Evolutionary conservation across 495 filamentous ascomycete species (phyloP).

Genomic region (Tuber indicum): DNA sequence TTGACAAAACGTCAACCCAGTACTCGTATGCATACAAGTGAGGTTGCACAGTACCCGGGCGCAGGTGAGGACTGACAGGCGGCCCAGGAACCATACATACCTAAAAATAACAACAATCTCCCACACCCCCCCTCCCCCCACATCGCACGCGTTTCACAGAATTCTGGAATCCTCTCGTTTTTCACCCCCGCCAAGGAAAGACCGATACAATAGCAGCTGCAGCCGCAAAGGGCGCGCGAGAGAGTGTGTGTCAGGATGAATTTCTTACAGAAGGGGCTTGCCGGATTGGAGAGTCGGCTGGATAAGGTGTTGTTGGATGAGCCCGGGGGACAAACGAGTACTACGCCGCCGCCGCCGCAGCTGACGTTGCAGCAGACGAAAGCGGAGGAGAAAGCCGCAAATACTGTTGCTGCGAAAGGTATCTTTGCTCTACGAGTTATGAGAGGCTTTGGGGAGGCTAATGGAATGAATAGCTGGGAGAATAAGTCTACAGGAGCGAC

Average conservation of each 20-base stretch:
- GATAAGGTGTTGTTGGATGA: slow-evolving; percentile 86
- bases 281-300: slow-evolving; percentile 84
- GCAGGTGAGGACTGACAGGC: background rate
- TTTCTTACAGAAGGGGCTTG: slow-evolving; percentile 85
- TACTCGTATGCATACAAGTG: too few relatives aligned
- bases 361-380: slow-evolving; percentile 4
- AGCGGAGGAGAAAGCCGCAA: slow-evolving; percentile 27
- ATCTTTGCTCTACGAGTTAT: slow-evolving; percentile 5
- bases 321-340: slow-evolving; percentile 45
- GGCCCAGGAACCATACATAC: background rate
- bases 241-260: slow-evolving; percentile 27
- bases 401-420: slow-evolving; percentile 26
- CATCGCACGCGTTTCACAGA: background rate
- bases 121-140: background rate
- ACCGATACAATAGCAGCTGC: background rate
- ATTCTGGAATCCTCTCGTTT: background rate
- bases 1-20: too few relatives aligned
- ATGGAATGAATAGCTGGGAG: slow-evolving; percentile 46
- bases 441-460: background rate
- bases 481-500: slow-evolving; percentile 62
- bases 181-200: background rate
- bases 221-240: background rate
- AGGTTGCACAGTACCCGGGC: background rate
- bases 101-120: background rate
- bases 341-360: slow-evolving; percentile 10